Conservation (phyloP, 352 stramenopile genomes). For the Phytopythium oedochilum region DNA sequence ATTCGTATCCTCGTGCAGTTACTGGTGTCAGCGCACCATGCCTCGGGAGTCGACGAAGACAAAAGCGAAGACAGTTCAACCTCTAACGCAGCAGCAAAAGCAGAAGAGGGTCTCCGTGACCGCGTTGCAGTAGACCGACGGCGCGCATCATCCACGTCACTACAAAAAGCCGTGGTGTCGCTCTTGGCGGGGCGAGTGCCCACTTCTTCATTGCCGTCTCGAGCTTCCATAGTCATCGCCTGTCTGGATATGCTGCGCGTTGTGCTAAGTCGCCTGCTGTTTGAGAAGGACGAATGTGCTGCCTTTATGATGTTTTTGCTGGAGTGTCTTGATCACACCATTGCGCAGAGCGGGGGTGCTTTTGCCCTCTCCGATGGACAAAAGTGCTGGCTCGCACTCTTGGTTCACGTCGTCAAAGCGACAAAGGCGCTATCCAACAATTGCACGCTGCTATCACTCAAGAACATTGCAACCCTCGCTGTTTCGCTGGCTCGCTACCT, state of each 20-base stretch:
- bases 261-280: slow-evolving; percentile 33
- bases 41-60: neutral
- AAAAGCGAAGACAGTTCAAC: neutral
- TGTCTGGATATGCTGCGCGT: slow-evolving; percentile 41
- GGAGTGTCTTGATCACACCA: slow-evolving; percentile 39
- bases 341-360: slow-evolving; percentile 3
- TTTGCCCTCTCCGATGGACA: slow-evolving; percentile 23
- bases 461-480: slow-evolving; percentile 49
- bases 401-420: slow-evolving; percentile 47
- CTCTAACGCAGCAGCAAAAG: neutral
- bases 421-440: slow-evolving; percentile 37
- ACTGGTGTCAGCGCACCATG: slow-evolving; percentile 9
- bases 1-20: slow-evolving; percentile 38
- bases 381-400: slow-evolving; percentile 55
- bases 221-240: slow-evolving; percentile 12
- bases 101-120: neutral
- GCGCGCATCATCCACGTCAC: neutral
- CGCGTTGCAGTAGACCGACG: no score
- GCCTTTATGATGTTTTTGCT: slow-evolving; percentile 60
- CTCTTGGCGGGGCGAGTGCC: slow-evolving; percentile 6
- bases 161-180: neutral
- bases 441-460: slow-evolving; percentile 40
- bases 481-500: slow-evolving; percentile 55
- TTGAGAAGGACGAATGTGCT: slow-evolving; percentile 54
- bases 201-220: neutral